phyloP scores from a whole-genome alignment of 2,329 filamentous ascomycete species.

The Fusarium globosum region DNA sequence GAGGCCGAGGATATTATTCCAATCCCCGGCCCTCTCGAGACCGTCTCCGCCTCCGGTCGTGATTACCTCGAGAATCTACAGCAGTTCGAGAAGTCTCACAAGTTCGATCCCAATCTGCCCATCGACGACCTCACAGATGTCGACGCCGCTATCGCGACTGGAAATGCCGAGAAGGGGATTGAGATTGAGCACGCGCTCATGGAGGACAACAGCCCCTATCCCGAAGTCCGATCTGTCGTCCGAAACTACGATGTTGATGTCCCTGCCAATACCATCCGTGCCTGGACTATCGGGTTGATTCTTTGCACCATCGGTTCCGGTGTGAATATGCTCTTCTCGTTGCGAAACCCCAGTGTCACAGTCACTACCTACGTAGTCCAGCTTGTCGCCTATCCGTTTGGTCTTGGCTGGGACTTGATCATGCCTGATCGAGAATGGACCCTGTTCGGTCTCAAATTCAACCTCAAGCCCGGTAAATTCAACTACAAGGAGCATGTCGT shows the following conservation, averaged over 20 bases:
- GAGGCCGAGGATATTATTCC: constrained; percentile 59
- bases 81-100: constrained; percentile 69
- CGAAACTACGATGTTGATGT: constrained; percentile 73
- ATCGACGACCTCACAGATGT: constrained; percentile 70
- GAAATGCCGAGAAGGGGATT: constrained; percentile 66
- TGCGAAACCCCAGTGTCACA: constrained; percentile 67
- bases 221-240: constrained; percentile 74
- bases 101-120: constrained; percentile 74
- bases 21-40: constrained; percentile 53
- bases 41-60: constrained; percentile 54
- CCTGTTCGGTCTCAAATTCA: constrained; percentile 64
- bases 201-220: constrained; percentile 75
- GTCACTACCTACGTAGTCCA: constrained; percentile 72
- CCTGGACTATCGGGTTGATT: constrained; percentile 71
- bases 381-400: constrained; percentile 70
- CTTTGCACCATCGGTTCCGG: constrained; percentile 71
- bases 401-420: constrained; percentile 64
- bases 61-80: constrained; percentile 61
- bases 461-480: constrained; percentile 67
- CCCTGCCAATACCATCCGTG: constrained; percentile 72
- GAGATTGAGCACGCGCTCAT: constrained; percentile 68
- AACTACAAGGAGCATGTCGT: constrained; percentile 72
- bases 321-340: constrained; percentile 70
- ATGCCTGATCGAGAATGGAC: constrained; percentile 65
- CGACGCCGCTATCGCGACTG: constrained; percentile 65